phyloP scores from a whole-genome alignment of 306 rosid genomes.

The Herpetospermum pedunculosum region DNA sequence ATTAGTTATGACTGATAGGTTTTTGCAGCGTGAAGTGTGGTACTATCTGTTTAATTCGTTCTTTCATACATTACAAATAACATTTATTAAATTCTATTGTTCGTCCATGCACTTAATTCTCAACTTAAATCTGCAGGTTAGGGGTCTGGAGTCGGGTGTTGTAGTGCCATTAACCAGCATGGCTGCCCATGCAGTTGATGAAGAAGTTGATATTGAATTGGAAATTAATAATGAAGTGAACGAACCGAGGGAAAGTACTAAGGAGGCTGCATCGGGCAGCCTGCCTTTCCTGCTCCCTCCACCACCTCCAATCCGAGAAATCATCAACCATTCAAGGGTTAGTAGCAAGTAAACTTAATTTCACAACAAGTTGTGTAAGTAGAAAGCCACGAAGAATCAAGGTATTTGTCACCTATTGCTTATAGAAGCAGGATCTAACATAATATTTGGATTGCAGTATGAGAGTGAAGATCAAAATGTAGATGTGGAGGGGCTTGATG shows the following conservation, averaged over 20 bases:
- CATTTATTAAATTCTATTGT: neutral
- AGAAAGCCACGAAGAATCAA: too few relatives aligned
- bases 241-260: slow-evolving; percentile 28
- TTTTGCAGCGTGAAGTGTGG: neutral
- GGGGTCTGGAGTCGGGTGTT: slow-evolving; percentile 32
- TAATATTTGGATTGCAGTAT: slow-evolving; percentile 40
- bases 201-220: slow-evolving; percentile 63
- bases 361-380: neutral
- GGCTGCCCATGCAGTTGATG: slow-evolving; percentile 72
- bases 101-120: neutral
- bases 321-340: slow-evolving; percentile 47
- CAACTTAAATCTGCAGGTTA: slow-evolving; percentile 31
- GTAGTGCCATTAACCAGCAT: slow-evolving; percentile 61
- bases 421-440: slow-evolving; percentile 5
- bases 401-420: neutral
- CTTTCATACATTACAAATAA: neutral
- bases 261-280: slow-evolving; percentile 19
- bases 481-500: slow-evolving; percentile 46
- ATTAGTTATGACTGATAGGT: neutral
- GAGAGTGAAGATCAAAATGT: slow-evolving; percentile 51
- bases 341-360: slow-evolving; percentile 13
- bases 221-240: slow-evolving; percentile 24
- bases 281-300: slow-evolving; percentile 45
- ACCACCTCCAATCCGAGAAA: slow-evolving; percentile 30
- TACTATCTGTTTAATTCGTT: neutral